Conservation (phyloP, 768 basidiomycete species). For the Chalciporus pseudorubinellus region DNA sequence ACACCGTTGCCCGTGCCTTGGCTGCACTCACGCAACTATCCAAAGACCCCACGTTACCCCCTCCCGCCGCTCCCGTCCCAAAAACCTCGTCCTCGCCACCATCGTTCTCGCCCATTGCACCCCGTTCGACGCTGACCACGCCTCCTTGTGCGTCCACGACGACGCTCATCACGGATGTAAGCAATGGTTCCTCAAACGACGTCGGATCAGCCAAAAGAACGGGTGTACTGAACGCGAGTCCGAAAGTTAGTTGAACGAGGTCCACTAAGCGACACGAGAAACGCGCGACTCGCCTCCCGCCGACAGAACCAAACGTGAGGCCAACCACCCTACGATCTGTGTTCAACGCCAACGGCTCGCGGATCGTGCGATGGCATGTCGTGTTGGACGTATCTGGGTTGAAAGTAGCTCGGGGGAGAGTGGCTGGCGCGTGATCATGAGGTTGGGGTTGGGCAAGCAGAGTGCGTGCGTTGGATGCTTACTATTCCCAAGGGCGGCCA, state of each 20-base stretch:
- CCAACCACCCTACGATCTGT: slow-evolving; percentile 16
- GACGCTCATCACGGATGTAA: slow-evolving; percentile 68
- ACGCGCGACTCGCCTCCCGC: slow-evolving; percentile 15
- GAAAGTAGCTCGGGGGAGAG: slow-evolving; percentile 67
- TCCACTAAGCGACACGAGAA: neutral
- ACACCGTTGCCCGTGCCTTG: slow-evolving; percentile 20
- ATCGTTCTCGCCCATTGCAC: slow-evolving; percentile 19
- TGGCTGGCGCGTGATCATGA: slow-evolving; percentile 42
- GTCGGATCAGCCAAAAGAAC: slow-evolving; percentile 80
- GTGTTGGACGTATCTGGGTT: slow-evolving; percentile 65
- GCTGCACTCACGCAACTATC: slow-evolving; percentile 20
- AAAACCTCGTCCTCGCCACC: slow-evolving; percentile 9
- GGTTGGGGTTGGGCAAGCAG: slow-evolving; percentile 39
- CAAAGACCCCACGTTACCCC: slow-evolving; percentile 5
- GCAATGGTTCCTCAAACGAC: slow-evolving; percentile 85
- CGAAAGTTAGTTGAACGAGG: too few relatives aligned
- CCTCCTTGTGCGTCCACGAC: slow-evolving; percentile 45
- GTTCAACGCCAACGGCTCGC: slow-evolving; percentile 45
- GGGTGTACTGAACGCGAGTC: slow-evolving; percentile 27
- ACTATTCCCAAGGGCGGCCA: slow-evolving; percentile 86
- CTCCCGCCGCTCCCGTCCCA: neutral
- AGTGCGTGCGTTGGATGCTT: slow-evolving; percentile 28
- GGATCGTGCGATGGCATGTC: slow-evolving; percentile 54
- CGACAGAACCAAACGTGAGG: slow-evolving; percentile 25
- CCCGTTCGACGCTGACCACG: slow-evolving; percentile 24